phyloP scores from a whole-genome alignment of 768 basidiomycete genomes.

The Pulveroboletus sp. region DNA sequence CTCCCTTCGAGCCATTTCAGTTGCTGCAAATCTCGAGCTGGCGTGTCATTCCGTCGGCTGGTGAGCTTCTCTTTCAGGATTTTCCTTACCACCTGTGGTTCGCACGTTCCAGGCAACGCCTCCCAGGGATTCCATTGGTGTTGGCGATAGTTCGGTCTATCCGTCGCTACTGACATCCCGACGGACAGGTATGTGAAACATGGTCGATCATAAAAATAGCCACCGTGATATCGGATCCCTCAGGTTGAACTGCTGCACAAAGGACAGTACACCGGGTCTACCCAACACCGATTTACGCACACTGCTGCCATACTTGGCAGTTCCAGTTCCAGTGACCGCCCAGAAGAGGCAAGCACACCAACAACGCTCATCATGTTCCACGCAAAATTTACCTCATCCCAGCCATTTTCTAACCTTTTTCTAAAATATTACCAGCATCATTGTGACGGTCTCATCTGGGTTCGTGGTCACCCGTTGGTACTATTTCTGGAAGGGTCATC shows the following conservation, averaged over 20 bases:
- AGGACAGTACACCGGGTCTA: background rate
- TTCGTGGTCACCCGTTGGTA: background rate
- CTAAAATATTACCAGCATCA: background rate
- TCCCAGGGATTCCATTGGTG: background rate
- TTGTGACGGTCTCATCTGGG: background rate
- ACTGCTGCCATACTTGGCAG: background rate
- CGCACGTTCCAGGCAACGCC: background rate
- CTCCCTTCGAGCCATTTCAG: background rate
- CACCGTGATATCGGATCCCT: too few species aligned
- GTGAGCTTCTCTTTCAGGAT: background rate
- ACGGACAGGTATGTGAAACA: background rate
- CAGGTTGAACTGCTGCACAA: background rate
- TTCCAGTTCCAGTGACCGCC: background rate
- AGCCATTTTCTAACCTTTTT: background rate
- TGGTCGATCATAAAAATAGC: background rate
- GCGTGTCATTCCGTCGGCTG: background rate
- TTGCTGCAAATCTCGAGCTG: background rate
- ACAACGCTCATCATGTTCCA: too few species aligned
- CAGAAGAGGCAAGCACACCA: background rate
- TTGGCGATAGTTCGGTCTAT: background rate
- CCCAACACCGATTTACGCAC: background rate
- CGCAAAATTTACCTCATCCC: background rate
- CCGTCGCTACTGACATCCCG: background rate
- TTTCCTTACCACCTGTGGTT: background rate
- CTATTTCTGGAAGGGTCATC: background rate